These are phyloP conservation scores for Metschnikowia corniflorae DNA, from an alignment of 805 yeast genomes.

Conservation along the genomic window DNA sequence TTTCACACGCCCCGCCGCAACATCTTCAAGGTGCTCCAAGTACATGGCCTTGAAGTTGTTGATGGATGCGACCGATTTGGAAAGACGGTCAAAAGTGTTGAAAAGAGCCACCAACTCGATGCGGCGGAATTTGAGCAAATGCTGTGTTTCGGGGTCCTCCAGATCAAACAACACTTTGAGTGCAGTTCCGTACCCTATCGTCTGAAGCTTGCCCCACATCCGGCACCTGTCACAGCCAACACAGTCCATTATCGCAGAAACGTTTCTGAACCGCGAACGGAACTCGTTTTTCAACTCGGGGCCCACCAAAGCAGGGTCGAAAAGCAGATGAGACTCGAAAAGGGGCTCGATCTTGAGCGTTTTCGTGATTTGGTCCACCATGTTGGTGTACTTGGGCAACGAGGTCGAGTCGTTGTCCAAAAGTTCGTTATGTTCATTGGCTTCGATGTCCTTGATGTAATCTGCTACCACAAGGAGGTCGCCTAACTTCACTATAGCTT, in stretches of 20 bases:
- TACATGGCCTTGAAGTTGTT: conserved; percentile 64
- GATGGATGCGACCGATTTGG: conserved; percentile 77
- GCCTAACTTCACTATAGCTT: conserved; percentile 65
- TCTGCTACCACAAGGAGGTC: conserved; percentile 29
- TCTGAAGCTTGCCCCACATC: conserved; percentile 96
- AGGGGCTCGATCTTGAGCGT: conserved; percentile 29
- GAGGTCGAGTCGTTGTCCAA: conserved; percentile 38
- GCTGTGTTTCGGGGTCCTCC: conserved; percentile 47
- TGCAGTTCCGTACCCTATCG: conserved; percentile 97
- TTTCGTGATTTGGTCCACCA: conserved; percentile 11
- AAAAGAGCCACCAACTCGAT: conserved; percentile 86
- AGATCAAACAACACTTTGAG: conserved; percentile 84
- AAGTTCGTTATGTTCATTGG: conserved; percentile 24
- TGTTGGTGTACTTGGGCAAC: conserved; percentile 15
- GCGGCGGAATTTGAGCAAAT: conserved; percentile 60
- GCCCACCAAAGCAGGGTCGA: conserved; percentile 43
- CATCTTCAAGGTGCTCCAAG: conserved; percentile 38
- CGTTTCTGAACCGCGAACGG: conserved; percentile 79
- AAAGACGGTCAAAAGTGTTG: conserved; percentile 88
- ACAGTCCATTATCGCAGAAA: conserved; percentile 93
- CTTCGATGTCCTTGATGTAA: conserved; percentile 24
- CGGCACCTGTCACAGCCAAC: conserved; percentile 98
- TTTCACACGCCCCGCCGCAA: conserved; percentile 34
- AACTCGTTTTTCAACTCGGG: conserved; percentile 76
- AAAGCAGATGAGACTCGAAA: conserved; percentile 45